A percentile compares a stretch with the other conserved stretches of the same genome.
phyloP scores from a whole-genome alignment of 2,329 filamentous ascomycete species.

The Colletotrichum lini region DNA sequence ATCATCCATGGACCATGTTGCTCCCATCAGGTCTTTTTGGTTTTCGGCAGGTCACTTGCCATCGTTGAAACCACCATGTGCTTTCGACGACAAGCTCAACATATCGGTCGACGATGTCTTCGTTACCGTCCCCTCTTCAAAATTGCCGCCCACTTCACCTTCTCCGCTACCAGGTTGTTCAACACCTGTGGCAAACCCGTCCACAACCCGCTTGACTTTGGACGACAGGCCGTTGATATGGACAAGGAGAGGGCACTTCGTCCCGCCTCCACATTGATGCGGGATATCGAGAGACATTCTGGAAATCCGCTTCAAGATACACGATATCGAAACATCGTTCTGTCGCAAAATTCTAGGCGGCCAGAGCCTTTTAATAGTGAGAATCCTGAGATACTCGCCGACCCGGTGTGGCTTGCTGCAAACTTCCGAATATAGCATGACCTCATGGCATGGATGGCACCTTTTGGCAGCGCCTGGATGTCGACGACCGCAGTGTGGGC shows the following conservation, averaged over 20 bases:
- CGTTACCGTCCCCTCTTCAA: background rate
- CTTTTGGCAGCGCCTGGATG: constrained; percentile 10
- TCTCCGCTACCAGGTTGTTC: background rate
- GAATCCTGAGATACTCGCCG: constrained; percentile 17
- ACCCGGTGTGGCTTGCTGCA: constrained; percentile 13
- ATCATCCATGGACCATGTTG: background rate
- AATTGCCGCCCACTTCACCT: background rate
- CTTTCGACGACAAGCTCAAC: background rate
- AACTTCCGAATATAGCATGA: background rate
- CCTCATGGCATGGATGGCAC: constrained; percentile 17
- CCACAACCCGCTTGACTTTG: background rate
- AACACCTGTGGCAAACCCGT: too few relatives aligned
- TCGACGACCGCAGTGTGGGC: constrained; percentile 7
- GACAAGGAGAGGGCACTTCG: background rate
- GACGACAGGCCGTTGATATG: background rate
- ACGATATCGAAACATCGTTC: background rate
- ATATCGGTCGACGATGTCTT: background rate
- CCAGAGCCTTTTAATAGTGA: constrained; percentile 5
- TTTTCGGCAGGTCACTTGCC: background rate
- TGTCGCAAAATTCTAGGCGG: background rate
- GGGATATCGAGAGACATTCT: background rate
- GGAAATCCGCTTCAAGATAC: background rate
- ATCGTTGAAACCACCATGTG: background rate
- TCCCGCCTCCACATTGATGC: background rate
- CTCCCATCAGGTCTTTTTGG: background rate